Evolutionary conservation across 169 alveolate genomes (phyloP).

Genomic region (Plasmodium vinckei): DNA sequence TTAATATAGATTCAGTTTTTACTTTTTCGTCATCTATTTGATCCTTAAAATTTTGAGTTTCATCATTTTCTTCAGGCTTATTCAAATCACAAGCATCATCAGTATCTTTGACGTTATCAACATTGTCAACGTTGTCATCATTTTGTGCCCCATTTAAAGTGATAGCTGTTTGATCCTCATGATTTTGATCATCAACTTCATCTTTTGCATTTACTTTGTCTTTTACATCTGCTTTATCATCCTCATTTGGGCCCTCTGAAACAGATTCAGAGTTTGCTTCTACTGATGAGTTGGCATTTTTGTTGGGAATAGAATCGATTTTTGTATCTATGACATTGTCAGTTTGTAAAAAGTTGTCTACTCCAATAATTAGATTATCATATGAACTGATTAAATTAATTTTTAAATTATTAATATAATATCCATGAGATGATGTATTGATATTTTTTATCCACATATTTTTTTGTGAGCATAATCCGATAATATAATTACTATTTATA

Average conservation of each 20-base stretch:
- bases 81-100: neutral
- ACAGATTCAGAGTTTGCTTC: too few relatives aligned
- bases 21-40: neutral
- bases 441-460: slow-evolving; percentile 69
- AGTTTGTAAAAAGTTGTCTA: slow-evolving; percentile 11
- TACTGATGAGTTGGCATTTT: neutral
- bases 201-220: too few relatives aligned
- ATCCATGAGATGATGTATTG: slow-evolving; percentile 40
- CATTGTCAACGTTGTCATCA: too few relatives aligned
- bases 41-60: neutral
- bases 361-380: slow-evolving; percentile 67
- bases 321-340: too few relatives aligned
- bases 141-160: too few relatives aligned
- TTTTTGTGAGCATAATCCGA: slow-evolving; percentile 38
- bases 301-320: neutral
- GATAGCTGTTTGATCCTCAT: too few relatives aligned
- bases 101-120: too few relatives aligned
- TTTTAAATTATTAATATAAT: slow-evolving; percentile 55
- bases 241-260: too few relatives aligned
- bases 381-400: slow-evolving; percentile 31
- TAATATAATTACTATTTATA: slow-evolving; percentile 47
- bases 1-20: neutral
- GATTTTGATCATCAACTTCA: too few relatives aligned
- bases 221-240: too few relatives aligned
- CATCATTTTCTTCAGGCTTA: neutral